A percentile compares a stretch with the other conserved stretches of the same genome.
These are phyloP conservation scores for Sclerotinia subarctica DNA, from an alignment of 2,329 filamentous ascomycete species.

Conservation along the genomic window DNA sequence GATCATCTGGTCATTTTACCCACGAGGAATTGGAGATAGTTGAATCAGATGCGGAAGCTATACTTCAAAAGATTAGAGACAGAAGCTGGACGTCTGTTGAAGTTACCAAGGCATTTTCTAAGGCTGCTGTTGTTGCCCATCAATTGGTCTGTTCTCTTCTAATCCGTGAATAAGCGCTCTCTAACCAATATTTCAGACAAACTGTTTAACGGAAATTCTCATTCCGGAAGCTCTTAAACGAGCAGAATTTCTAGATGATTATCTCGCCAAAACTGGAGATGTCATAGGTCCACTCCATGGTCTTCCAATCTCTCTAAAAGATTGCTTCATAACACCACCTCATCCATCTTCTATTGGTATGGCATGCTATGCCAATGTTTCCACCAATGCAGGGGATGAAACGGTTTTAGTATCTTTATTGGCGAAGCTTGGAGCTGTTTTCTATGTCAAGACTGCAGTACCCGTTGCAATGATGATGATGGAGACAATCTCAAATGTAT, in stretches of 20 bases:
- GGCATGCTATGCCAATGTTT: conserved; percentile 40
- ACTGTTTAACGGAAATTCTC: conserved; percentile 57
- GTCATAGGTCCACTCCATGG: conserved; percentile 43
- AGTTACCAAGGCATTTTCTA: conserved; percentile 47
- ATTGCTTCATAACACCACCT: conserved; percentile 41
- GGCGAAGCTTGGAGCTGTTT: conserved; percentile 52
- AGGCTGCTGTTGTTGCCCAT: conserved; percentile 48
- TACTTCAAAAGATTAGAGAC: conserved; percentile 28
- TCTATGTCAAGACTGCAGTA: conserved; percentile 92
- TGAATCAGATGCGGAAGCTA: conserved; percentile 29
- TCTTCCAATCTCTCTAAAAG: conserved; percentile 43
- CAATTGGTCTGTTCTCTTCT: conserved; percentile 41
- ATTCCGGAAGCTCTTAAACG: conserved; percentile 51
- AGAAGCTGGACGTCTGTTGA: conserved; percentile 35
- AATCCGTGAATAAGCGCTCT: background rate
- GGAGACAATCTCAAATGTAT: conserved; percentile 33
- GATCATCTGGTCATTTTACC: conserved; percentile 18
- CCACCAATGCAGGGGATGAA: conserved; percentile 32
- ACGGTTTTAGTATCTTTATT: conserved; percentile 42
- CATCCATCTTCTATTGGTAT: conserved; percentile 41
- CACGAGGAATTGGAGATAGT: conserved; percentile 32
- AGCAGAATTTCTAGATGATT: conserved; percentile 51
- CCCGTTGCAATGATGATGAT: conserved; percentile 42
- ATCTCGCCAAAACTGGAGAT: conserved; percentile 44
- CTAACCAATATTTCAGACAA: conserved; percentile 44